Conservation (phyloP, 768 basidiomycete genomes). For the Fomitopsis pulvina region DNA sequence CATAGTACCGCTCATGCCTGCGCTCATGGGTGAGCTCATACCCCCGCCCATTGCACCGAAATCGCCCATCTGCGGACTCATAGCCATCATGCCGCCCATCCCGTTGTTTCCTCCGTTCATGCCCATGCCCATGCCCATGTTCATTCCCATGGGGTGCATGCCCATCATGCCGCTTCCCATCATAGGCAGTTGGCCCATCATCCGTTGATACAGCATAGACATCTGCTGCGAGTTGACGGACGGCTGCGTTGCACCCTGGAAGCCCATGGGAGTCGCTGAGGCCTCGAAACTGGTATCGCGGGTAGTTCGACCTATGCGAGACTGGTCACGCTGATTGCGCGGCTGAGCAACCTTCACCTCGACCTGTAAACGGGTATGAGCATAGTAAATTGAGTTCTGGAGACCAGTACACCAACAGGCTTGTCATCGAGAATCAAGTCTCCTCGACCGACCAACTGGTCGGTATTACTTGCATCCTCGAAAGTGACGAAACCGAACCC, state of each 20-base stretch:
- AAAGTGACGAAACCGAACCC: constrained; percentile 98
- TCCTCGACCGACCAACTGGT: constrained; percentile 70
- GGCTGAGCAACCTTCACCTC: constrained; percentile 96
- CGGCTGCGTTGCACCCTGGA: constrained; percentile 28
- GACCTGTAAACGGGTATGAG: constrained; percentile 45
- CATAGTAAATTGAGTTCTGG: not conserved
- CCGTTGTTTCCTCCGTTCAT: constrained; percentile 15
- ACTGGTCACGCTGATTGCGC: constrained; percentile 63
- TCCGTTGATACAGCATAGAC: constrained; percentile 87
- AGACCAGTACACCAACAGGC: constrained; percentile 46
- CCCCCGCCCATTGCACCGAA: constrained; percentile 17
- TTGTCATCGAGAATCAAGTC: constrained; percentile 91
- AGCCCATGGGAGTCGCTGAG: constrained; percentile 33
- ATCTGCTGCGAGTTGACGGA: constrained; percentile 90
- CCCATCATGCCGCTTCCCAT: constrained; percentile 22
- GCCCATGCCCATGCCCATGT: constrained; percentile 15
- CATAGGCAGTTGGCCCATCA: constrained; percentile 46
- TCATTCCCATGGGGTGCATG: constrained; percentile 29
- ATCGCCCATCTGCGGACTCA: constrained; percentile 15
- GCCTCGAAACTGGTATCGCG: constrained; percentile 11
- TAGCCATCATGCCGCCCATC: constrained; percentile 15
- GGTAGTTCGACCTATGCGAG: constrained; percentile 9
- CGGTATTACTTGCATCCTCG: constrained; percentile 80
- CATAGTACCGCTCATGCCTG: constrained; percentile 15
- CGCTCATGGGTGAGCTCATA: constrained; percentile 36